phyloP scores from a whole-genome alignment of 164 flowering plant genomes.

The Aristolochia contorta region DNA sequence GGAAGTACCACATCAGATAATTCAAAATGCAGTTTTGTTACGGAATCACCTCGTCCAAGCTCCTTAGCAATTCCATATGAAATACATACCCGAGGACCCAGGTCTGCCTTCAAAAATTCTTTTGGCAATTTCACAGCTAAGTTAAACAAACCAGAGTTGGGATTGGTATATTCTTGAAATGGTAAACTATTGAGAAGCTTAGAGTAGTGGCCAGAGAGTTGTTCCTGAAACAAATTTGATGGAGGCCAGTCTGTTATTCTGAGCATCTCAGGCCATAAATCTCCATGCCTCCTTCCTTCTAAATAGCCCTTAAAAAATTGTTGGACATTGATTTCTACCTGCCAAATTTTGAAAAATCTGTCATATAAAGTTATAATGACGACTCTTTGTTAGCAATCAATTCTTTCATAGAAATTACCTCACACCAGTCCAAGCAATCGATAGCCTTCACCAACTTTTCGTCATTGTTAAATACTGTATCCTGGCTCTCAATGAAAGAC shows the following conservation, averaged over 20 bases:
- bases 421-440: slow-evolving; percentile 38
- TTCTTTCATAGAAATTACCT: background rate
- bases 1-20: slow-evolving; percentile 59
- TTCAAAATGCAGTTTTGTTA: slow-evolving; percentile 40
- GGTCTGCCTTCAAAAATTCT: slow-evolving; percentile 29
- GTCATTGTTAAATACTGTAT: slow-evolving; percentile 16
- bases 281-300: slow-evolving; percentile 27
- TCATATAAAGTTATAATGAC: background rate
- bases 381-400: background rate
- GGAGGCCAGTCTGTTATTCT: slow-evolving; percentile 61
- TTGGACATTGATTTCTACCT: slow-evolving; percentile 49
- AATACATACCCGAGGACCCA: slow-evolving; percentile 49
- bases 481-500: slow-evolving; percentile 29
- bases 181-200: slow-evolving; percentile 44
- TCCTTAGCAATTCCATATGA: slow-evolving; percentile 50
- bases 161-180: slow-evolving; percentile 65
- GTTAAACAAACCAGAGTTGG: slow-evolving; percentile 55
- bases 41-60: slow-evolving; percentile 37
- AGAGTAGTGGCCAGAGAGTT: slow-evolving; percentile 45
- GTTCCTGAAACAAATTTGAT: slow-evolving; percentile 40
- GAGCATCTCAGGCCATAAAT: slow-evolving; percentile 36
- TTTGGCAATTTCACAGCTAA: slow-evolving; percentile 45
- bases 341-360: slow-evolving; percentile 10
- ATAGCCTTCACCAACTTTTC: slow-evolving; percentile 17
- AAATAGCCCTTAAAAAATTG: slow-evolving; percentile 47